Conservation (phyloP, 352 stramenopile species). For the Globisporangium radiosum region DNA sequence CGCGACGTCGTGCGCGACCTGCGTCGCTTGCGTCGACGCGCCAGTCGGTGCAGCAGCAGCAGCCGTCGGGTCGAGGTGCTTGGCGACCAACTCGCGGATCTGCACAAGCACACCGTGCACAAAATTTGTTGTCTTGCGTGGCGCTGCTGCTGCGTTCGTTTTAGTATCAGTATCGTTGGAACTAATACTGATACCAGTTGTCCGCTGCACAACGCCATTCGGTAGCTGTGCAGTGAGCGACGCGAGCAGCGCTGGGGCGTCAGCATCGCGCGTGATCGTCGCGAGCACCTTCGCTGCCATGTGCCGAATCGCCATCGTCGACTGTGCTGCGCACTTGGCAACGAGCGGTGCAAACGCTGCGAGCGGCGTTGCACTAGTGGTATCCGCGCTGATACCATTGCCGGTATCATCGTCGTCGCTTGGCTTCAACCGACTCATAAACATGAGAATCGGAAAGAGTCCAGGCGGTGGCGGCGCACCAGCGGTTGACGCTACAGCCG, state of each 20-base stretch:
- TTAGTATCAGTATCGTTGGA: too few species aligned
- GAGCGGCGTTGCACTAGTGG: slow-evolving; percentile 16
- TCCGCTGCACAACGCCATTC: slow-evolving; percentile 16
- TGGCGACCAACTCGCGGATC: too few species aligned
- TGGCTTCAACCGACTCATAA: slow-evolving; percentile 68
- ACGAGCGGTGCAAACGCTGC: slow-evolving; percentile 65
- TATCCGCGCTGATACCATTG: slow-evolving; percentile 3
- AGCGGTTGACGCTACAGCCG: slow-evolving; percentile 11
- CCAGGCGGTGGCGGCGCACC: slow-evolving; percentile 29
- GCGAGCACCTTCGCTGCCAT: slow-evolving; percentile 79
- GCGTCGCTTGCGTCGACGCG: too few species aligned
- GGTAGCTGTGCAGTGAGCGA: slow-evolving; percentile 35
- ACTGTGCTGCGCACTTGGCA: slow-evolving; percentile 55
- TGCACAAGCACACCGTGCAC: too few species aligned
- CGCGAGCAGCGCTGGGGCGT: slow-evolving; percentile 35
- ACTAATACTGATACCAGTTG: too few species aligned
- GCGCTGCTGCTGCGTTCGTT: too few species aligned
- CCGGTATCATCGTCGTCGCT: slow-evolving; percentile 43
- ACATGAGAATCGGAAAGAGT: slow-evolving; percentile 72
- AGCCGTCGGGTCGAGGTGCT: too few species aligned
- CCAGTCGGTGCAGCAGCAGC: too few species aligned
- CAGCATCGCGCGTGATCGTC: slow-evolving; percentile 50
- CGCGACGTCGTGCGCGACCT: too few species aligned
- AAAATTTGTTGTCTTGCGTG: too few species aligned
- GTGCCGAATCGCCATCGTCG: slow-evolving; percentile 66